Conservation (phyloP, 768 basidiomycete genomes). For the Kwoniella mangroviensis region DNA sequence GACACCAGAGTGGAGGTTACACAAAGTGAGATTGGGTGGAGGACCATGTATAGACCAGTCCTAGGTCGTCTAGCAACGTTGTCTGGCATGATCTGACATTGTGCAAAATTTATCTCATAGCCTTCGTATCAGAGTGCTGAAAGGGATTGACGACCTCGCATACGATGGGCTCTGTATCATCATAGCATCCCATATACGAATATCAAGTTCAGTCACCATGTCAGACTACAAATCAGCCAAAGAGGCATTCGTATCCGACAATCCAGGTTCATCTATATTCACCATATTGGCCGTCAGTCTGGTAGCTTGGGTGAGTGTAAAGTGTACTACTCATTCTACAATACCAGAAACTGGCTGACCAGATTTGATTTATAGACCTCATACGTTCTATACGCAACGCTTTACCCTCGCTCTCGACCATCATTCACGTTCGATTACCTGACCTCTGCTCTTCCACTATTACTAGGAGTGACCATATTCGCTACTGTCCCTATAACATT, state of each 20-base stretch:
- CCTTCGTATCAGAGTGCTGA: no score
- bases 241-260: slow-evolving; percentile 78
- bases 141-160: not conserved
- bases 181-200: not conserved
- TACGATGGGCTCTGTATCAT: not conserved
- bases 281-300: slow-evolving; percentile 73
- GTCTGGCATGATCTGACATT: not conserved
- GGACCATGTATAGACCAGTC: no score
- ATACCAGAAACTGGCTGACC: no score
- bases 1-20: no score
- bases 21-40: no score
- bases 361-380: no score
- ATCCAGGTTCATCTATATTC: slow-evolving; percentile 70
- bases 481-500: slow-evolving; percentile 67
- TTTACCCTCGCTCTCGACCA: not conserved
- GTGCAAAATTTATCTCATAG: not conserved
- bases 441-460: slow-evolving; percentile 74
- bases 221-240: slow-evolving; percentile 73
- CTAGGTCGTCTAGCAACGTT: no score
- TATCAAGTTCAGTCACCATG: slow-evolving; percentile 14
- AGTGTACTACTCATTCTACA: no score
- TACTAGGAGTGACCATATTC: slow-evolving; percentile 78
- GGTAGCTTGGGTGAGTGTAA: slow-evolving; percentile 70
- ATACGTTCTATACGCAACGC: slow-evolving; percentile 68
- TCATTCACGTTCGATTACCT: slow-evolving; percentile 63